Conservation (phyloP, 768 basidiomycete species). For the Mycena pura region DNA sequence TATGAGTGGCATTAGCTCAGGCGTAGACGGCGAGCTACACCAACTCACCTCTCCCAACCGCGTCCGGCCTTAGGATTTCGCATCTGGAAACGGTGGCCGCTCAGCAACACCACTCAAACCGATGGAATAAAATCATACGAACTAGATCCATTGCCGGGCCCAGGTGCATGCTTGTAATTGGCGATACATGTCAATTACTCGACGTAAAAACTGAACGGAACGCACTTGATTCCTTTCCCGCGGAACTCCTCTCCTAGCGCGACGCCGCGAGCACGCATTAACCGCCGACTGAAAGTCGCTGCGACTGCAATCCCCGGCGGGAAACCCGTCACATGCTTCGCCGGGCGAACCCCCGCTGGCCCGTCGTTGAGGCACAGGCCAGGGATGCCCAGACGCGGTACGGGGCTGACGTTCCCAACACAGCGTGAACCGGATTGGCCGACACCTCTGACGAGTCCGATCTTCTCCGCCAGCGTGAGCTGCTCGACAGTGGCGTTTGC, state of each 20-base stretch:
- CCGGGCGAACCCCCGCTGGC: too few relatives aligned
- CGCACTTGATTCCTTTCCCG: constrained; percentile 65
- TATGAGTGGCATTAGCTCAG: not conserved
- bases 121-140: constrained; percentile 23
- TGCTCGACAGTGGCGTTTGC: too few relatives aligned
- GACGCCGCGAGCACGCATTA: constrained; percentile 66
- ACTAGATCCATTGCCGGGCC: constrained; percentile 64
- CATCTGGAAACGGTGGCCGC: constrained; percentile 41
- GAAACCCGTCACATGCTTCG: constrained; percentile 53
- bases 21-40: not conserved
- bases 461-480: too few relatives aligned
- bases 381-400: too few relatives aligned
- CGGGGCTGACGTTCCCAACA: too few relatives aligned
- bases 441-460: too few relatives aligned
- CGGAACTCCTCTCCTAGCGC: constrained; percentile 71
- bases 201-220: not conserved
- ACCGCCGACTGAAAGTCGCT: too few relatives aligned
- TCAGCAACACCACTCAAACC: too few relatives aligned
- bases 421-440: too few relatives aligned
- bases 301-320: constrained; percentile 71
- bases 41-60: too few relatives aligned
- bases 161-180: constrained; percentile 50
- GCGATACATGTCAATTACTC: too few relatives aligned
- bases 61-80: constrained; percentile 57
- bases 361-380: too few relatives aligned